Base-by-base conservation (phyloP, 2,329 filamentous ascomycete species). In the Xylaria arbuscula region DNA sequence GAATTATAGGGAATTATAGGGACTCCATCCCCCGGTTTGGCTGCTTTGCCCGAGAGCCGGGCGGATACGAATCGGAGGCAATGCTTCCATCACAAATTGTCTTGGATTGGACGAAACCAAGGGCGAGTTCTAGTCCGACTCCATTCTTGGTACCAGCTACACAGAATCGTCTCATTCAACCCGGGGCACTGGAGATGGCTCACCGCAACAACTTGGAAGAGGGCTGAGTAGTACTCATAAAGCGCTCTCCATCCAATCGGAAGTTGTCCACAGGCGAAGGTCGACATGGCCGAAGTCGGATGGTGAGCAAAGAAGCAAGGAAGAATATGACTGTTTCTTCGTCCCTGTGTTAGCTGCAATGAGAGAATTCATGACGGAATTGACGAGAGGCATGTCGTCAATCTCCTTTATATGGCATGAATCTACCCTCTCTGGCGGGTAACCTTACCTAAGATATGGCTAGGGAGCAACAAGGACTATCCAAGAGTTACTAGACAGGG, bases 311-410 rank as follows among this genome's bases (percentile, higher is more conserved):
- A 50, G 15, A 36, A 40, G 64, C 22, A 32, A n/a, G n/a, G 15
- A 40, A 15, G 56, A 40, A 63, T 38, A 56, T 36, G 22, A 32
- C n/a, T 55, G 17, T 34, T 28, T 55, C 62, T 58, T 10, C 10
- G 15, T 40, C 9, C 34, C 10, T 9, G 61, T 22, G 60, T 53
- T 47, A 62, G 47, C 13, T 47, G 56, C n/a, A 53, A 66, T 70
- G 62, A 66, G 56, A 63, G 48, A 10, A 68, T 56, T 24, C 48
- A 68, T 70, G 66, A 62, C 66, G 63, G 47, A 69, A 70, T 69
- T 66, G 50, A 47, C 32, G 66, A 62, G 55, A 69, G 51, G 40
- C 66, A 70, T 70, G 65, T 68, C 66, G 66, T 70, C 69, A 70
- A 61, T 48, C 19, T 45, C 36, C n/a, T 57, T 36, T 34, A 15